A percentile compares a stretch with the other conserved stretches of the same genome.
phyloP scores from a whole-genome alignment of 805 yeast species.

The Yarrowia sp. region DNA sequence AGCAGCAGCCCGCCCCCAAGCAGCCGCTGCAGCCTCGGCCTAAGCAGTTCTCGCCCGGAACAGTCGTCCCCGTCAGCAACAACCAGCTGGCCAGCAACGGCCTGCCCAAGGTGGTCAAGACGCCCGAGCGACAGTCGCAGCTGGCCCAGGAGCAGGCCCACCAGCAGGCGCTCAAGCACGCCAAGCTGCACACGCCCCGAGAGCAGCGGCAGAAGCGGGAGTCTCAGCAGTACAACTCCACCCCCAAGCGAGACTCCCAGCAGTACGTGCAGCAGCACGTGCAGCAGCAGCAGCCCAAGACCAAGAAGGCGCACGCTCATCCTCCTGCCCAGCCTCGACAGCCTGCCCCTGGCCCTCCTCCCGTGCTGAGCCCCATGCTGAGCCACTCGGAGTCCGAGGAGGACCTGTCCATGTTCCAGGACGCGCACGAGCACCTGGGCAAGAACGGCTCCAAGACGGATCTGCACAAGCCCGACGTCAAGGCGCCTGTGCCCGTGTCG shows the following conservation, averaged over 20 bases:
- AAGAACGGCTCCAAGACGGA: slow-evolving; percentile 13
- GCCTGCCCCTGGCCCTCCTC: background rate
- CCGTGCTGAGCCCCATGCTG: background rate
- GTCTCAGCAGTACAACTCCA: background rate
- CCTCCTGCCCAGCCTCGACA: slow-evolving; percentile 9
- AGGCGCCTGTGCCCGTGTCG: slow-evolving; percentile 6
- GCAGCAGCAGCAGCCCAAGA: slow-evolving; percentile 12
- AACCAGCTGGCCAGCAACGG: slow-evolving; percentile 34
- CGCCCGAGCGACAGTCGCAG: slow-evolving; percentile 31
- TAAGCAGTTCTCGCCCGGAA: slow-evolving; percentile 28
- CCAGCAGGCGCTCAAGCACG: slow-evolving; percentile 33
- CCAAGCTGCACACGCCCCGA: slow-evolving; percentile 27
- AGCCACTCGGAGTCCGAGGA: slow-evolving; percentile 34
- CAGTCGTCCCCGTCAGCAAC: slow-evolving; percentile 34
- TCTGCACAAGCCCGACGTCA: background rate
- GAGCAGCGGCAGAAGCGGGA: slow-evolving; percentile 3
- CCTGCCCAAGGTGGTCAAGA: slow-evolving; percentile 32
- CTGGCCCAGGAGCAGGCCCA: slow-evolving; percentile 37
- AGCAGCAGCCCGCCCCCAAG: slow-evolving; percentile 17
- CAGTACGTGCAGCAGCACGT: slow-evolving; percentile 8
- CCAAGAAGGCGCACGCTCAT: slow-evolving; percentile 4
- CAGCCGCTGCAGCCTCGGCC: slow-evolving; percentile 32
- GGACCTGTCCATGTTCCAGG: slow-evolving; percentile 38
- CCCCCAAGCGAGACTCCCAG: background rate
- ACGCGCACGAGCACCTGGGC: slow-evolving; percentile 19